These are phyloP conservation scores for Chaetomiaceae sp. DNA, from an alignment of 2,329 filamentous ascomycete species.

Conservation along the genomic window DNA sequence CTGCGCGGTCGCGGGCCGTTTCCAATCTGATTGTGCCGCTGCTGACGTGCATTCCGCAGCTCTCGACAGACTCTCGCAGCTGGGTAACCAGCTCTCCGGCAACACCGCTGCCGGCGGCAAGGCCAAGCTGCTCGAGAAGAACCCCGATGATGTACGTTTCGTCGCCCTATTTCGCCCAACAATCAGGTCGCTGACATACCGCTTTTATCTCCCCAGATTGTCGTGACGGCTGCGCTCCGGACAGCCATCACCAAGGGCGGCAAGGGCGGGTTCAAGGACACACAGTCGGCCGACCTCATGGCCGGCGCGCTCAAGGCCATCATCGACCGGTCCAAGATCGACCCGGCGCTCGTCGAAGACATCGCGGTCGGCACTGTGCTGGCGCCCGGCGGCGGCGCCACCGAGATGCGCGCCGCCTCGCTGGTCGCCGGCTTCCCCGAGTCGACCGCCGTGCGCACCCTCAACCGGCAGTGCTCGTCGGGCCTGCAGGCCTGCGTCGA, in stretches of 20 bases:
- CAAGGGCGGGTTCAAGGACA: constrained; percentile 94
- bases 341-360: constrained; percentile 83
- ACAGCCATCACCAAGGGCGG: constrained; percentile 90
- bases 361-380: constrained; percentile 88
- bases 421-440: constrained; percentile 88
- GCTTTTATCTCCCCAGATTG: constrained; percentile 48
- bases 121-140: constrained; percentile 58
- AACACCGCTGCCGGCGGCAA: constrained; percentile 36
- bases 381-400: constrained; percentile 87
- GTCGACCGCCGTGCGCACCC: constrained; percentile 71
- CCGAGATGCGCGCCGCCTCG: constrained; percentile 89
- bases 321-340: constrained; percentile 78
- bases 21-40: too few relatives aligned
- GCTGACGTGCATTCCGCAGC: constrained; percentile 33
- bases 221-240: constrained; percentile 87
- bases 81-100: constrained; percentile 54
- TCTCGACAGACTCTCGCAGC: constrained; percentile 51
- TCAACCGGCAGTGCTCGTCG: constrained; percentile 93
- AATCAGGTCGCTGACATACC: not conserved
- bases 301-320: constrained; percentile 75
- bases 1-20: not conserved
- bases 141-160: constrained; percentile 55
- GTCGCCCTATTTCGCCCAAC: not conserved
- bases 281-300: constrained; percentile 76
- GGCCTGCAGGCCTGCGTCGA: constrained; percentile 90